Base-by-base conservation (phyloP, 2,329 filamentous ascomycete species). In the Magnaporthiopsis poae region DNA sequence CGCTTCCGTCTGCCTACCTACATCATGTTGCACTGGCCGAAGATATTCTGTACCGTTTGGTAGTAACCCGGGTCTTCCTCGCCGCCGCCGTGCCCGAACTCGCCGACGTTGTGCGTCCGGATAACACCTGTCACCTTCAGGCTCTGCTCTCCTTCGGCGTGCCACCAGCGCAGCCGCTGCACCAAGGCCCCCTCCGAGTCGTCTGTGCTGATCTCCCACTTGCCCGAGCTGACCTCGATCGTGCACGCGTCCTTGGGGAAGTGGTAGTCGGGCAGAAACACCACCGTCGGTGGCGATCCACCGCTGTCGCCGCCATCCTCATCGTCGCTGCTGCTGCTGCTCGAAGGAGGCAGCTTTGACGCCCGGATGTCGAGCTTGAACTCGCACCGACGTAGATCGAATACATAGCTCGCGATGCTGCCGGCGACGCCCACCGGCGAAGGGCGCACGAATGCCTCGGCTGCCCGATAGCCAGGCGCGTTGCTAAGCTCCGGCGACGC, bases 131-230 rank as follows among this genome's bases (percentile, higher is more conserved):
- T 88, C 11, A 97, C 83, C 69, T 84, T 90, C 66, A 99, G 82
- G 63, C 80, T 87, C 77, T 98, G 94, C 71, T 92, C 87, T 2
- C 94, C 95, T 66, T 89, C 88, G 0, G 86, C 86, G 77, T 99
- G 93, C 93, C 94, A 97, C 95, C 95, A 99, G 71, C 86, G 86
- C 69, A 99, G 78, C 69, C 85, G 85, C 79, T 97, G 94, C 68
- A 92, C 80, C 71, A 86, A 80, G 5, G 86, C 86, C 0, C 86
- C 86, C 69, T 90, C 86, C 11, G 86, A 84, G 66, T 92, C 89
- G 68, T 92, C 88, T 5, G 81, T 84, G 70, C 86, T 87, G 68
- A 98, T 91, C 71, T 89, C 88, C 93, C 93, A 99, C 74, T 94
- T 95, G 8, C 96, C 96, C 0, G 90, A 90, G 64, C 86, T 91